These are phyloP conservation scores for Boechera divaricarpa DNA, from an alignment of 345 rosid genomes.

Conservation along the genomic window DNA sequence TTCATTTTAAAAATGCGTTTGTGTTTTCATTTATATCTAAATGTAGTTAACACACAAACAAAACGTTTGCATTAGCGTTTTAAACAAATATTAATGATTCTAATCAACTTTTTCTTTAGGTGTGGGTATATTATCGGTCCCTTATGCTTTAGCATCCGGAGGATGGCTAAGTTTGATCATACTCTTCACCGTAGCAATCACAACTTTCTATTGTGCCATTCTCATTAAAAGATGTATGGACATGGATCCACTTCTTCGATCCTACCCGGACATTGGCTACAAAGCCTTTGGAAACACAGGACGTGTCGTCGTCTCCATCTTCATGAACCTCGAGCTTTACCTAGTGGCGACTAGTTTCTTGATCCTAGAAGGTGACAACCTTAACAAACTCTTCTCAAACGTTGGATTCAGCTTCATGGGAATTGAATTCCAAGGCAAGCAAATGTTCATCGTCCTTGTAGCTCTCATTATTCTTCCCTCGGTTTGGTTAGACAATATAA, in stretches of 20 bases:
- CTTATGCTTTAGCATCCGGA: conserved; percentile 87
- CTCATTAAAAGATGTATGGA: conserved; percentile 87
- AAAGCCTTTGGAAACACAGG: conserved; percentile 81
- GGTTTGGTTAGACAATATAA: conserved; percentile 79
- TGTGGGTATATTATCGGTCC: conserved; percentile 83
- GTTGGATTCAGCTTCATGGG: conserved; percentile 56
- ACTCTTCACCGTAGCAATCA: conserved; percentile 60
- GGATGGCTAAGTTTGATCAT: conserved; percentile 85
- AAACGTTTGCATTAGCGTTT: background rate
- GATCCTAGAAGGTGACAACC: conserved; percentile 90
- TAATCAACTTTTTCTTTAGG: conserved; percentile 50
- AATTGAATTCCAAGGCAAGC: conserved; percentile 54
- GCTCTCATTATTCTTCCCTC: conserved; percentile 78
- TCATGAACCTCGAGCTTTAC: conserved; percentile 84
- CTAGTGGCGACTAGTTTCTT: conserved; percentile 82
- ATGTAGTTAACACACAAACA: background rate
- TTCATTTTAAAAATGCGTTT: background rate
- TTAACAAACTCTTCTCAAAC: conserved; percentile 63
- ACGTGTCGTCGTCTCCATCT: conserved; percentile 56
- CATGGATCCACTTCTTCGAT: conserved; percentile 59
- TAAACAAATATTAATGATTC: background rate
- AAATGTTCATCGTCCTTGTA: conserved; percentile 63
- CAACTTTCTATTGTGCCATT: conserved; percentile 73
- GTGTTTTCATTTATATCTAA: background rate
- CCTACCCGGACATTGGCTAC: conserved; percentile 86